Evolutionary conservation across 768 basidiomycete genomes (phyloP), one percentile per base, ranked within the genome.

Genomic region (Tricholoma hemisulphureum): DNA sequence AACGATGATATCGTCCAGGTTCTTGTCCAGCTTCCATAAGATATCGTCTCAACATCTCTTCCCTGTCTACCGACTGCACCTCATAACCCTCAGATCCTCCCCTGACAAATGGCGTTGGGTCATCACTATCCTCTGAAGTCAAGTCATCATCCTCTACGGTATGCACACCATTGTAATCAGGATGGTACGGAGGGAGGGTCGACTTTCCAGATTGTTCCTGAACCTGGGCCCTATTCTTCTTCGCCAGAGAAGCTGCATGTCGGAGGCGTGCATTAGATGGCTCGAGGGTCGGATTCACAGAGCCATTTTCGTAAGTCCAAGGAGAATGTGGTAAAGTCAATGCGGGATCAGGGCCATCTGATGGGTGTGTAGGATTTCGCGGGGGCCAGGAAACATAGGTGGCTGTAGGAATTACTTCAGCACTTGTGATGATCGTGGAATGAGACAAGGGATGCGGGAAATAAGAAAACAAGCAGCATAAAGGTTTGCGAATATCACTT

Each of bases 21-120:
- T 83, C 80, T 61, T 80, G 79, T 8, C 82, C 81, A 32, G 84
- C 68, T 39, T 75, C 75, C 56, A 72, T 71, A 29, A 92, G 69
- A 69, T 89, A 87, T 50, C 77, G 73, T 56, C 69, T 73, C 37
- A 93, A 70, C 75, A 92, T 78, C 45, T 80, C 82, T 65, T 91
- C 88, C 57, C 91, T 76, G 45, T 82, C 76, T 34, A 82, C 72
- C 10, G 82, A 72, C 13, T 78, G 80, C 46, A 90, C 84, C 66
- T 94, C 92, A 63, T 86, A 90, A 4, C 92, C 92, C 72, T 94
- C 93, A 13, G 91, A 93, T 20, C 92, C 91, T 43, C 83, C 73
- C 53, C 92, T 77, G 48, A 90, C 76, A 29, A 69, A 71, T 6
- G 66, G 59, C 29, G 60, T 46, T 4, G 61, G 67, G 28, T 58